A percentile compares a stretch with the other conserved stretches of the same genome.
These are phyloP conservation scores for Ricinus communis DNA, from an alignment of 345 rosid species.

Conservation along the genomic window DNA sequence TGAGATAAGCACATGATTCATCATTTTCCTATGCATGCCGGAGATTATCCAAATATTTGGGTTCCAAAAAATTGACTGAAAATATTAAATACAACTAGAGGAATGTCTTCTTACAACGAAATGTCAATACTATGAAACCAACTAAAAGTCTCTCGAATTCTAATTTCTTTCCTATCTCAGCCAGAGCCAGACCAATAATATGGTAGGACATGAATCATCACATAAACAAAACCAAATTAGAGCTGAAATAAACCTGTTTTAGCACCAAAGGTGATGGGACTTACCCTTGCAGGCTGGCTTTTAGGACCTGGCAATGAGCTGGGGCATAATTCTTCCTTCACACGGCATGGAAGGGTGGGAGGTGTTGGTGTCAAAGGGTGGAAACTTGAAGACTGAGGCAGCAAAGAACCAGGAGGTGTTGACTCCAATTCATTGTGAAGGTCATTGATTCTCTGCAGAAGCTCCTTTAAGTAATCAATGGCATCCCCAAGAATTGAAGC, in stretches of 20 bases:
- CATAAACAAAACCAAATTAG: neutral
- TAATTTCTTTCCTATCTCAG: neutral
- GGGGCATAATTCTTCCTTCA: constrained; percentile 80
- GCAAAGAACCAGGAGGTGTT: constrained; percentile 56
- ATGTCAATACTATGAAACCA: neutral
- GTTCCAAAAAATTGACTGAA: too few species aligned
- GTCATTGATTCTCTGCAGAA: constrained; percentile 87
- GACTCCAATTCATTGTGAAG: constrained; percentile 89
- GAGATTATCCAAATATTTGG: neutral
- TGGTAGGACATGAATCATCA: neutral
- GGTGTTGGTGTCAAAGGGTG: constrained; percentile 91
- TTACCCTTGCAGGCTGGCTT: constrained; percentile 82
- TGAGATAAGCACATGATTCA: neutral
- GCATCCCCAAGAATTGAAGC: constrained; percentile 98
- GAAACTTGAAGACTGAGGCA: constrained; percentile 59
- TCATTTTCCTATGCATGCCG: neutral
- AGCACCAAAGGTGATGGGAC: neutral
- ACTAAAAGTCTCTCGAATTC: neutral
- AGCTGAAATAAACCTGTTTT: neutral
- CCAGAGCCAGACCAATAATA: neutral
- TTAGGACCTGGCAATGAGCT: constrained; percentile 70
- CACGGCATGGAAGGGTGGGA: constrained; percentile 64
- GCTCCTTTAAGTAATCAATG: constrained; percentile 92
- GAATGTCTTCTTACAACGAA: neutral
- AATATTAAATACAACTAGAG: neutral